Evolutionary conservation across 1,139 yeast species (phyloP), one percentile per base, ranked within the genome.

Genomic region (Debaryomyces robertsiae): DNA sequence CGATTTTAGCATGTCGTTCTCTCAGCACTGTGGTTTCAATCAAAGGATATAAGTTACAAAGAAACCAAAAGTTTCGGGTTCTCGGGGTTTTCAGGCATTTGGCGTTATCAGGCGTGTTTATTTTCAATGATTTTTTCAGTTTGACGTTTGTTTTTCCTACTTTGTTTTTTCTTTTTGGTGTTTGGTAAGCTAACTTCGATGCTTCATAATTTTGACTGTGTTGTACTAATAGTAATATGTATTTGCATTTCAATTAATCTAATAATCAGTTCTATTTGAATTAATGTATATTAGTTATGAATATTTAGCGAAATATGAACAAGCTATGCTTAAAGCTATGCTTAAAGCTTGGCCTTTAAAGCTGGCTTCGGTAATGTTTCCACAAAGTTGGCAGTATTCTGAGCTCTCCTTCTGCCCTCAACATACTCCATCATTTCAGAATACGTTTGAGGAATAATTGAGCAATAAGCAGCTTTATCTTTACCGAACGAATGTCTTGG

Each of bases 341-440:
- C 11, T 33, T 33, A 33, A 15, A 33, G 36, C 27, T 33, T 25
- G 17, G 36, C 24, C 23, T 33, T 33, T 16, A 30, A 22, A n/a
- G 14, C 41, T 25, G 42, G 34, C 36, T 46, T 50, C 19, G 72
- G 70, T 36, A 69, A 63, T 15, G 71, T 64, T 42, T 71, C 75
- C 9, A 82, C 87, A 56, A 74, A 88, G 42, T 75, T 73, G 34
- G 93, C 91, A 17, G 96, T 88, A 42, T 84, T 94, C 38, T 73
- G 75, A 3, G 96, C 95, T 65, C 94, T 81, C 71, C 97, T 82
- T 65, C 95, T 80, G 27, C 95, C 97, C 55, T 85, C 91, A 22
- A 90, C 75, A 58, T 85, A 90, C 54, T 82, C 86, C 83, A 90
- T 89, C 95, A 90, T 90, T 62, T 90, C 97, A 17, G 83, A 77